phyloP scores from a whole-genome alignment of 2,329 filamentous ascomycete genomes.

The Penicillium capsulatum region DNA sequence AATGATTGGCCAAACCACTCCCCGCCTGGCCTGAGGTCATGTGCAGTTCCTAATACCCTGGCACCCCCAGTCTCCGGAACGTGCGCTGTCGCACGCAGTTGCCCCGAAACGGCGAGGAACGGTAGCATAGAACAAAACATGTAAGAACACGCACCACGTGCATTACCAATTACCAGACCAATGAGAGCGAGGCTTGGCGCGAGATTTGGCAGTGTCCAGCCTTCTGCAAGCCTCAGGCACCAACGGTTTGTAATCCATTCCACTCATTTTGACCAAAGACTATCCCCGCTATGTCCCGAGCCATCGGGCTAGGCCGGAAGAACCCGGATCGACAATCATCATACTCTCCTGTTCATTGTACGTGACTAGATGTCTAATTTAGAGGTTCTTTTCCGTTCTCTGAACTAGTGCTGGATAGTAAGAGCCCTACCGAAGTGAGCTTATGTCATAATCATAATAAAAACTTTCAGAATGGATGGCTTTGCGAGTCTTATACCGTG shows the following conservation, averaged over 20 bases:
- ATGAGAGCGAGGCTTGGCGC: conserved; percentile 1
- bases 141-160: background rate
- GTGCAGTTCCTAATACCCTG: too few relatives aligned
- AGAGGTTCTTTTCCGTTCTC: background rate
- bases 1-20: too few relatives aligned
- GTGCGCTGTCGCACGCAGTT: background rate
- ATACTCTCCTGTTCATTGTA: background rate
- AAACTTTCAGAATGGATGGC: background rate
- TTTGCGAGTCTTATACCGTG: background rate
- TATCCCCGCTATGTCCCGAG: background rate
- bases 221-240: background rate
- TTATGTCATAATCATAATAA: background rate
- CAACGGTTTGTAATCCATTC: background rate
- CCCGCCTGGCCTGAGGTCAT: too few relatives aligned
- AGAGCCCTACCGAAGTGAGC: background rate
- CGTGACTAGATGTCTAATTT: background rate
- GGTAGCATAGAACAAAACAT: background rate
- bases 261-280: background rate
- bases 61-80: background rate
- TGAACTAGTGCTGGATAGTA: background rate
- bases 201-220: conserved; percentile 1
- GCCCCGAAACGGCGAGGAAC: background rate
- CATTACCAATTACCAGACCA: background rate
- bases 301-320: background rate
- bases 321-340: background rate